Conservation (phyloP, 2,329 filamentous ascomycete genomes). For the Fusarium pininemorale region DNA sequence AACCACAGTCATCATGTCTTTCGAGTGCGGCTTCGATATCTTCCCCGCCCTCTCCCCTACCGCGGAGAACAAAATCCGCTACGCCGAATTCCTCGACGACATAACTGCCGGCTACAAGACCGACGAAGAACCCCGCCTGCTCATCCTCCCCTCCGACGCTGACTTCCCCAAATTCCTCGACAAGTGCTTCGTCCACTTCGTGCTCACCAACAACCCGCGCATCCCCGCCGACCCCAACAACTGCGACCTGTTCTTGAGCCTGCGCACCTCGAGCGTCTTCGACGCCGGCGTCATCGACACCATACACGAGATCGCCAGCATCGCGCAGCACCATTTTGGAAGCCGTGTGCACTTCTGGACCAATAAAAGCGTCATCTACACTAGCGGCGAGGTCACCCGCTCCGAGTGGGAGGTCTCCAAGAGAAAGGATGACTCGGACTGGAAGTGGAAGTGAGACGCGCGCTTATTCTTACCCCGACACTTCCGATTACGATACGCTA, state of each 20-base stretch:
- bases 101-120: background rate
- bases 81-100: background rate
- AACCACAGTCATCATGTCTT: background rate
- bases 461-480: background rate
- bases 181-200: background rate
- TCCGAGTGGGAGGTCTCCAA: background rate
- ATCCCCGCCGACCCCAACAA: background rate
- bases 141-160: background rate
- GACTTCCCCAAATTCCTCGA: background rate
- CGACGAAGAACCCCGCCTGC: background rate
- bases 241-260: slow-evolving; percentile 4
- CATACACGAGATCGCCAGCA: background rate
- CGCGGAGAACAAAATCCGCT: background rate
- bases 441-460: background rate
- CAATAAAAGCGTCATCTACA: background rate
- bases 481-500: background rate
- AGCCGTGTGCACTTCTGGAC: background rate
- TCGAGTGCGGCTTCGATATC: slow-evolving; percentile 11
- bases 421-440: background rate
- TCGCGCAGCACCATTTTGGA: background rate
- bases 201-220: background rate
- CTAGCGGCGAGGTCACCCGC: background rate
- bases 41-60: background rate
- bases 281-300: background rate
- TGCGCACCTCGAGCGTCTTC: background rate